A percentile compares a stretch with the other conserved stretches of the same genome.
phyloP scores from a whole-genome alignment of 1,284 basidiomycete genomes.

The Tremellales sp. region DNA sequence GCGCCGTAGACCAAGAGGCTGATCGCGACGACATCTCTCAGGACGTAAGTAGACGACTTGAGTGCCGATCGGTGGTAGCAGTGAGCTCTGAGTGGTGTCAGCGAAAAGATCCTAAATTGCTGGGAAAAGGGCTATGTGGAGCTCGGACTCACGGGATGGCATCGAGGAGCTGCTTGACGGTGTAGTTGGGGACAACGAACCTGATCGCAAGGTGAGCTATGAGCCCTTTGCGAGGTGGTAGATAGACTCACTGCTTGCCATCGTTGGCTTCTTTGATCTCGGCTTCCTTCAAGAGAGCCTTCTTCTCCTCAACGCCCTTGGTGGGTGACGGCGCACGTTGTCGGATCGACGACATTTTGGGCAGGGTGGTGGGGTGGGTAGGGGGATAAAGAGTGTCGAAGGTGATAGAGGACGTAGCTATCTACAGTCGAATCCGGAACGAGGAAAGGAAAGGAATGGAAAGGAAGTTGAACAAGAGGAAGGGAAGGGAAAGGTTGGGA shows the following conservation, averaged over 20 bases:
- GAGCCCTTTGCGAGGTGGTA: conserved; percentile 61
- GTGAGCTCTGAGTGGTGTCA: conserved; percentile 60
- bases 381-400: too few relatives aligned
- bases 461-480: too few relatives aligned
- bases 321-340: conserved; percentile 32
- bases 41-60: conserved; percentile 74
- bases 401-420: too few relatives aligned
- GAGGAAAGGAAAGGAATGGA: too few relatives aligned
- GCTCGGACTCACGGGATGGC: conserved; percentile 68
- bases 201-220: conserved; percentile 46
- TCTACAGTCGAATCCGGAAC: too few relatives aligned
- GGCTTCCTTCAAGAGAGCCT: conserved; percentile 38
- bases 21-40: conserved; percentile 72
- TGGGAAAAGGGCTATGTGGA: not conserved
- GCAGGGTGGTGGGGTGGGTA: not conserved
- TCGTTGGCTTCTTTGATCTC: conserved; percentile 44
- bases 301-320: conserved; percentile 40
- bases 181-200: conserved; percentile 48
- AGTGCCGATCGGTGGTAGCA: conserved; percentile 90
- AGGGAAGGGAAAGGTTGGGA: too few relatives aligned
- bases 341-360: conserved; percentile 39
- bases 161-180: conserved; percentile 60
- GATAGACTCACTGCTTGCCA: conserved; percentile 40
- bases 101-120: not conserved
- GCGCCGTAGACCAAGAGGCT: conserved; percentile 66